phyloP scores from a whole-genome alignment of 2,329 filamentous ascomycete genomes.

The Colletotrichum sp. region DNA sequence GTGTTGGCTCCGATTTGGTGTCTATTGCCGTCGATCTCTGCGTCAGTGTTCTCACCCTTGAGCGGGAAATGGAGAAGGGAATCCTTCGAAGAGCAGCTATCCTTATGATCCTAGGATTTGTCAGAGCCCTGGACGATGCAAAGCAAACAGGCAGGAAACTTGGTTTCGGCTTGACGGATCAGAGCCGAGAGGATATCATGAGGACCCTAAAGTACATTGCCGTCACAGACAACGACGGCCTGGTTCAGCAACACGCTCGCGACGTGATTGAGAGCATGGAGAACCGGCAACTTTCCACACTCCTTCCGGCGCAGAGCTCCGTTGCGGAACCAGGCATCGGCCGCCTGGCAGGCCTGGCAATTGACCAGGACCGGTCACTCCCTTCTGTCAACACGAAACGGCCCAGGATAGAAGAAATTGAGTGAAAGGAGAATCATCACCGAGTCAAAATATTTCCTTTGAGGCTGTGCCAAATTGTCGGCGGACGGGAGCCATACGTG shows the following conservation, averaged over 20 bases:
- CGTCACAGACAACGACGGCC: constrained; percentile 68
- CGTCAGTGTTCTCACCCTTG: constrained; percentile 65
- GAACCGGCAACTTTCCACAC: constrained; percentile 60
- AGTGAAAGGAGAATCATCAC: constrained; percentile 37
- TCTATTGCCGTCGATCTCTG: constrained; percentile 66
- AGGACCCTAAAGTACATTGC: constrained; percentile 67
- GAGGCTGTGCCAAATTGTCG: neutral
- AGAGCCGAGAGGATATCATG: constrained; percentile 65
- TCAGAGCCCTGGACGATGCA: constrained; percentile 62
- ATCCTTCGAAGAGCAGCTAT: constrained; percentile 72
- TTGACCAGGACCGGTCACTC: constrained; percentile 7
- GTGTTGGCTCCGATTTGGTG: constrained; percentile 56
- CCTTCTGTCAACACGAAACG: constrained; percentile 6
- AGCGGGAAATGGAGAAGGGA: constrained; percentile 61
- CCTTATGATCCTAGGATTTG: constrained; percentile 64
- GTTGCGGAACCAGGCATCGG: neutral
- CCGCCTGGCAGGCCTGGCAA: constrained; percentile 3
- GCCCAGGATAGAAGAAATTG: constrained; percentile 64
- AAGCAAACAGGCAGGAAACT: constrained; percentile 49
- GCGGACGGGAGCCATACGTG: neutral
- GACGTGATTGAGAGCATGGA: constrained; percentile 72
- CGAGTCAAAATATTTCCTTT: neutral
- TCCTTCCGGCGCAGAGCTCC: constrained; percentile 39
- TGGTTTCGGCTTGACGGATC: constrained; percentile 57
- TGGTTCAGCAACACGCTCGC: constrained; percentile 69